Base-by-base conservation (phyloP, 2,329 filamentous ascomycete species). In the Pseudogymnoascus sp. region DNA sequence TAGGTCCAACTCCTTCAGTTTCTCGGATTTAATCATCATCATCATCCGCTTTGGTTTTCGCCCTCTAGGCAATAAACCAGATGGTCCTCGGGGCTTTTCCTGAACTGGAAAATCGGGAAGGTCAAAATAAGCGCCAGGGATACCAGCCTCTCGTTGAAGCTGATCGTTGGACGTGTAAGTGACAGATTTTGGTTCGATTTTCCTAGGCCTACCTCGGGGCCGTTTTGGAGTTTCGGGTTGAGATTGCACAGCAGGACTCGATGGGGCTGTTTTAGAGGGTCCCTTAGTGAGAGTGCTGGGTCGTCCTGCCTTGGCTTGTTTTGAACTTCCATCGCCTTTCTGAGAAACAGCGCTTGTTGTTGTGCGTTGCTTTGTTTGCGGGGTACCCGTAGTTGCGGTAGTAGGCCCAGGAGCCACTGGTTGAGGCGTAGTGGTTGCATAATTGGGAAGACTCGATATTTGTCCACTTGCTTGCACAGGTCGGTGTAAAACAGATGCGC, bases 101-200 rank as follows among this genome's bases (percentile, higher is more conserved):
- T 36, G 33, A 39, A 58, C 37, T 25, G 57, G 20, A 7, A 60
- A 61, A 6, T 60, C 63, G 9, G 63, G 33, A 6, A 64, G 61
- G 11, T 65, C 59, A 15, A 63, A 61, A 60, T 68, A 67, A 6
- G 64, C 66, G 20, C 65, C 62, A n/a, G 63, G 18, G 8, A 59
- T 61, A 35, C 66, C 66, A 7, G 53, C 64, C 20, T 66, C 50
- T 25, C 62, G 61, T 25, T 66, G 59, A 35, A 64, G 57, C n/a
- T 67, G 62, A n/a, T 63, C 62, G 30, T 62, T 37, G n/a, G 57
- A 58, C 4, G 57, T 58, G 18, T 38, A 58, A 2, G 14, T 58
- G 14, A 58, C 57, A 15, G 20, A 7, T 25, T 58, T 39, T 20
- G 12, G 3, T 20, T 39, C 35, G 12, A 35, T 39, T 25, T 39